Conservation (phyloP, 257 asterid species). For the Nicotiana otophora region DNA sequence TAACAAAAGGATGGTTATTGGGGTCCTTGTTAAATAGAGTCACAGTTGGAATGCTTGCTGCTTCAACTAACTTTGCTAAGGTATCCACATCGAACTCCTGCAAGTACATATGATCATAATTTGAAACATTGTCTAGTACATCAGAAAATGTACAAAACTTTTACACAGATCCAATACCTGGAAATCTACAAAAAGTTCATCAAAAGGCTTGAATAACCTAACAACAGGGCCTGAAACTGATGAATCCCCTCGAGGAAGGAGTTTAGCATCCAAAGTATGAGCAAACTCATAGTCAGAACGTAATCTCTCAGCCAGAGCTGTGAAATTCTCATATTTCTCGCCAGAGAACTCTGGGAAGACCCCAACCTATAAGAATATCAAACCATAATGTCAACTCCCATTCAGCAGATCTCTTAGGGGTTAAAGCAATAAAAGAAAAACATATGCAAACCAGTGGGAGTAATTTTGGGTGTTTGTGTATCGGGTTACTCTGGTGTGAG, state of each 20-base stretch:
- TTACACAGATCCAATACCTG: conserved; percentile 36
- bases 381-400: not conserved
- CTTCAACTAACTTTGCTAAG: conserved; percentile 70
- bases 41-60: conserved; percentile 64
- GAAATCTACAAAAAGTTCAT: conserved; percentile 75
- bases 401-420: not conserved
- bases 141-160: not conserved
- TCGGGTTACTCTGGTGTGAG: not conserved
- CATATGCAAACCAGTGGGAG: not conserved
- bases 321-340: conserved; percentile 77
- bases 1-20: conserved; percentile 67
- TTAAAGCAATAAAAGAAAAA: not conserved
- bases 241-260: conserved; percentile 80
- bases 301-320: conserved; percentile 72
- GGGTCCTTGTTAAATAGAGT: conserved; percentile 81
- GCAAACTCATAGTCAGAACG: conserved; percentile 80
- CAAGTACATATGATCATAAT: conserved; percentile 17
- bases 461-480: not conserved
- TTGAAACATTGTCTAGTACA: conserved; percentile 9
- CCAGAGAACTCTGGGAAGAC: conserved; percentile 86
- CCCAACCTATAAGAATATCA: conserved; percentile 54
- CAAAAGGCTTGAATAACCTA: conserved; percentile 89
- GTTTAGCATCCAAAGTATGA: conserved; percentile 64
- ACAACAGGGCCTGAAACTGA: conserved; percentile 70
- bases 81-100: conserved; percentile 86